phyloP scores from a whole-genome alignment of 306 rosid genomes.

The Sechiopsis laciniata region DNA sequence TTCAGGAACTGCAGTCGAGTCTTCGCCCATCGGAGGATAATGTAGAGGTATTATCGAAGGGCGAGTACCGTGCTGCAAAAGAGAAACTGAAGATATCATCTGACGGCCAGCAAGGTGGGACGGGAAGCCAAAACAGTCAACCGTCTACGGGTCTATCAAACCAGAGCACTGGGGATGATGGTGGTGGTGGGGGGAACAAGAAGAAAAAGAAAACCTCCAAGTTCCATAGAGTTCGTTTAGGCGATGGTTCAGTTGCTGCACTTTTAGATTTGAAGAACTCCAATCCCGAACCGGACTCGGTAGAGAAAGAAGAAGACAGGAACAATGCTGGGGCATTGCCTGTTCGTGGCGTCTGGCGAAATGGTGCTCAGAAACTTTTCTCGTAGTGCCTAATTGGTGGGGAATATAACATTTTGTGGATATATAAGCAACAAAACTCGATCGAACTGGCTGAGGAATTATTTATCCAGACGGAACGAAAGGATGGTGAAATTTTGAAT shows the following conservation, averaged over 20 bases:
- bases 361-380: slow-evolving; percentile 52
- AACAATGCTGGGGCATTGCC: slow-evolving; percentile 51
- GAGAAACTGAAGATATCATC: slow-evolving; percentile 42
- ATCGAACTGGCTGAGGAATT: slow-evolving; percentile 3
- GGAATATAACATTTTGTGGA: slow-evolving; percentile 17
- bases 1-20: slow-evolving; percentile 60
- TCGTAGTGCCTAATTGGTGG: slow-evolving; percentile 23
- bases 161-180: slow-evolving; percentile 44
- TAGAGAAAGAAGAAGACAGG: slow-evolving; percentile 25
- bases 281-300: slow-evolving; percentile 27
- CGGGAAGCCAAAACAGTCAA: slow-evolving; percentile 31
- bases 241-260: slow-evolving; percentile 61
- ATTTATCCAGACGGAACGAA: background rate
- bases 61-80: slow-evolving; percentile 55
- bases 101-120: slow-evolving; percentile 35
- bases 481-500: slow-evolving; percentile 8
- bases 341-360: slow-evolving; percentile 82
- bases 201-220: slow-evolving; percentile 72
- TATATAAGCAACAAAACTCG: background rate
- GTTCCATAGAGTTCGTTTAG: slow-evolving; percentile 70
- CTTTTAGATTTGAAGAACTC: slow-evolving; percentile 40
- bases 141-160: slow-evolving; percentile 33
- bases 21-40: slow-evolving; percentile 50
- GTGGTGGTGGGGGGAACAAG: slow-evolving; percentile 47
- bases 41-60: slow-evolving; percentile 59